Conservation (phyloP, 331 rosid species). For the Erythrophleum ivorense region DNA sequence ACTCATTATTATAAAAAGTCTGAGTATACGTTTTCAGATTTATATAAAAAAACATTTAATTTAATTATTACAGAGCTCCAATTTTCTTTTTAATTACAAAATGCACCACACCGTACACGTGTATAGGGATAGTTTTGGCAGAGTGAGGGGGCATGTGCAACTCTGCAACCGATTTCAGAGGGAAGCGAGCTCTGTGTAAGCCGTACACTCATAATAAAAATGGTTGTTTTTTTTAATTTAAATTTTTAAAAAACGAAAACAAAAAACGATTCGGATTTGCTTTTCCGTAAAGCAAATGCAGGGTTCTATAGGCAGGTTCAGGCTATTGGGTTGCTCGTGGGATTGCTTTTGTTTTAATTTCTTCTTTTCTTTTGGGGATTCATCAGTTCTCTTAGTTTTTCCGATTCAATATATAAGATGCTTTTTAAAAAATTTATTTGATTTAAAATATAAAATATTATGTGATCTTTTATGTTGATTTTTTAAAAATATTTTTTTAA, state of each 20-base stretch:
- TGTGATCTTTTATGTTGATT: too few relatives aligned
- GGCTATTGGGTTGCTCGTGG: neutral
- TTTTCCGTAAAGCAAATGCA: constrained; percentile 30
- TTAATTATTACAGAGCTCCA: too few relatives aligned
- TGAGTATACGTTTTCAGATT: neutral
- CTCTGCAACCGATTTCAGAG: constrained; percentile 2
- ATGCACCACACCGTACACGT: neutral
- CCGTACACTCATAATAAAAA: neutral
- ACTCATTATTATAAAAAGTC: neutral
- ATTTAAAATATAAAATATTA: too few relatives aligned
- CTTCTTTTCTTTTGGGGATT: too few relatives aligned
- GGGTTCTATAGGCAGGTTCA: neutral
- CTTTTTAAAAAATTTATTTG: too few relatives aligned
- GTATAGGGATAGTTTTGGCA: neutral
- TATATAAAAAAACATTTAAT: too few relatives aligned
- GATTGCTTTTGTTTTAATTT: neutral
- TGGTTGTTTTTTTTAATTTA: too few relatives aligned
- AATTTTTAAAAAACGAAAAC: neutral
- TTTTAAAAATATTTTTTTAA: too few relatives aligned
- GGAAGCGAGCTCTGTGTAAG: neutral
- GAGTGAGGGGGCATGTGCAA: neutral
- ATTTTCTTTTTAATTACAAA: neutral
- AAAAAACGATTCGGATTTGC: constrained; percentile 23
- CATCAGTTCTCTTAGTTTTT: too few relatives aligned
- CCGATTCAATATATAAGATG: too few relatives aligned